phyloP scores from a whole-genome alignment of 1,139 yeast genomes.

The Candida glucosophila region DNA sequence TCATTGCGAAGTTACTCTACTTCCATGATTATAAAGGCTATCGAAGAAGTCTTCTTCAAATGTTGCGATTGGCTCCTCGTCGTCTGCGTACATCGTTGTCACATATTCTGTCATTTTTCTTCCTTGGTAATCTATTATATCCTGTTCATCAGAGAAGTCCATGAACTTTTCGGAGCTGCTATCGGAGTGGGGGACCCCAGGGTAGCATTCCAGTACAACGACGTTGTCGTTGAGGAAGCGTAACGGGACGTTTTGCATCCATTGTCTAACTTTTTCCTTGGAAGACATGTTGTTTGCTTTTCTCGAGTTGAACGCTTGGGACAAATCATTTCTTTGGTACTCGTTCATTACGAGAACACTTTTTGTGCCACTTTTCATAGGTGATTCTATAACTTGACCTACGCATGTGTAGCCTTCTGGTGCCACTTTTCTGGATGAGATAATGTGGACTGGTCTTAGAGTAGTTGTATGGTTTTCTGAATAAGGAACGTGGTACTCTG shows the following conservation, averaged over 20 bases:
- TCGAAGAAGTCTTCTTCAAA: slow-evolving; percentile 6
- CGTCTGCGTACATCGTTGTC: slow-evolving; percentile 31
- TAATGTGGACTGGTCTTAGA: slow-evolving; percentile 7
- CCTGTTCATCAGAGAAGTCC: slow-evolving; percentile 23
- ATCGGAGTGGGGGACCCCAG: slow-evolving; percentile 27
- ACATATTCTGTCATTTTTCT: slow-evolving; percentile 39
- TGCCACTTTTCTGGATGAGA: slow-evolving; percentile 8
- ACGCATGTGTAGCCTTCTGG: slow-evolving; percentile 10
- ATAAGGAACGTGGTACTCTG: slow-evolving; percentile 4
- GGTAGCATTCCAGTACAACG: slow-evolving; percentile 33
- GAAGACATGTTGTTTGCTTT: slow-evolving; percentile 49
- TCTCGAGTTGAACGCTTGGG: slow-evolving; percentile 44
- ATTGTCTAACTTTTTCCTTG: slow-evolving; percentile 50
- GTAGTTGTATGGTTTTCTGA: slow-evolving; percentile 5
- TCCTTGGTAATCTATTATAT: slow-evolving; percentile 45
- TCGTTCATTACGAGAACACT: slow-evolving; percentile 5
- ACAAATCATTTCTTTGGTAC: slow-evolving; percentile 5
- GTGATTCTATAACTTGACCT: slow-evolving; percentile 8
- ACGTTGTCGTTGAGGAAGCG: slow-evolving; percentile 14
- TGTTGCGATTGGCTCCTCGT: slow-evolving; percentile 15
- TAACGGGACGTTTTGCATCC: slow-evolving; percentile 54
- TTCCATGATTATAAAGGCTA: no score
- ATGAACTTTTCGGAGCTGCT: slow-evolving; percentile 9
- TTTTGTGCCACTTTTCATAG: slow-evolving; percentile 4
- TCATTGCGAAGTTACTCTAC: no score